Evolutionary conservation across 768 basidiomycete species (phyloP), one percentile per base, ranked within the genome.

Genomic region (Chiua virens): DNA sequence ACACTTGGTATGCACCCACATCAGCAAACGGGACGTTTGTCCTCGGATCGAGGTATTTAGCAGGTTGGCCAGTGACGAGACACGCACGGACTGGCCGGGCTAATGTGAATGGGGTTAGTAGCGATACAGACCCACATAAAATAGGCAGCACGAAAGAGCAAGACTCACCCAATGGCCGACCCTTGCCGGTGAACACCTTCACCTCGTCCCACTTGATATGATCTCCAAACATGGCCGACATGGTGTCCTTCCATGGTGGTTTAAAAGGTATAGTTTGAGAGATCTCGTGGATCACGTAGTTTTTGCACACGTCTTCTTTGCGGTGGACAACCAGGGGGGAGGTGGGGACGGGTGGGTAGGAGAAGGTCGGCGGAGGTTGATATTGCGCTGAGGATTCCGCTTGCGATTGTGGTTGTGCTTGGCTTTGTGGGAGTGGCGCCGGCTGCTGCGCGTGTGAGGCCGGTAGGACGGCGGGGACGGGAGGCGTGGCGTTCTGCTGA

Each of bases 161-260:
- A 40, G 32, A 54, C 79, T 47, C 58, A 89, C 87, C 66, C 38
- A 83, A 45, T 1, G 88, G 89, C 13, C 89, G 73, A n/a, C 75
- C 75, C 66, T 84, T 87, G 21, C 80, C 76, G 2, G 75, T 73
- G 57, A 80, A 89, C 7, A 86, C 85, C 53, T 76, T 81, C 20
- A 89, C 51, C 25, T 85, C 79, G 45, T 87, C 83, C 89, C 89
- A 98, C 42, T 85, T 78, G 9, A 86, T 85, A 58, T 95, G 87
- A 45, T 87, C 76, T 2, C 95, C 93, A 59, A 98, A 92, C 73
- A 96, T 77, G 2, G 90, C 85, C 8, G 76, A 61, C 86, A 94
- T 89, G 11, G 87, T 91, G 27, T 86, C 81, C 42, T 71, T 74
- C 87, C 89, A 87, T 1, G 68, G 62, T 0, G 87, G 85, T 51